Evolutionary conservation across 106 monocot genomes (phyloP), one percentile per base, ranked within the genome.

Genomic region (Alisma plantagoaquatica): DNA sequence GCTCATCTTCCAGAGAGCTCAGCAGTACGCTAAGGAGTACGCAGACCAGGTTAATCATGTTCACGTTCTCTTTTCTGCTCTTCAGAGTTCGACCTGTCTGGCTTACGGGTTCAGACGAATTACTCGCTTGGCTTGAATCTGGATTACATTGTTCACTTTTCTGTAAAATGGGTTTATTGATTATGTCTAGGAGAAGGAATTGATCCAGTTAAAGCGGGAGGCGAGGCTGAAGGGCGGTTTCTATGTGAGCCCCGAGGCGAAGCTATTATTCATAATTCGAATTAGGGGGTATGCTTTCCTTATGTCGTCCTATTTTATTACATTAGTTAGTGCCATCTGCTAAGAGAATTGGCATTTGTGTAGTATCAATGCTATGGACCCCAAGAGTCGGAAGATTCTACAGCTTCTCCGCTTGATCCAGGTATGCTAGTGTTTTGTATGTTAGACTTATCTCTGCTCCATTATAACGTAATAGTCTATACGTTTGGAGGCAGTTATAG

Each of bases 181-280:
- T 58, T 41, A 4, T 19, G 45, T 53, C 2, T 43, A 84, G 84
- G 78, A 79, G 29, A 79, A 69, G 57, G 78, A 78, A 53, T 46
- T 84, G 27, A 72, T 79, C 66, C 33, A 43, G n/a, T 55, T 84
- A 49, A 84, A 84, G 65, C 56, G 84, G 0, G 78, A 84, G 49
- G 75, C 84, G 2, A 84, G 70, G 49, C 19, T 78, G 48, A 84
- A 84, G 60, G 84, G 72, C 12, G 78, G 75, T 22, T 84, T 84
- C 52, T 84, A 84, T 48, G 84, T 84, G 16, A 57, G 55, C 54
- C 75, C 78, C 7, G 84, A 84, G 21, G 65, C 71, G 31, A 84
- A 78, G 69, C 72, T 84, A 23, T 38, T 84, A 12, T 84, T 84
- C 57, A 78, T 84, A 56, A 71, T 84, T 35, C 59, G 84, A 3